phyloP scores from a whole-genome alignment of 257 asterid genomes.

The Lantana camara region DNA sequence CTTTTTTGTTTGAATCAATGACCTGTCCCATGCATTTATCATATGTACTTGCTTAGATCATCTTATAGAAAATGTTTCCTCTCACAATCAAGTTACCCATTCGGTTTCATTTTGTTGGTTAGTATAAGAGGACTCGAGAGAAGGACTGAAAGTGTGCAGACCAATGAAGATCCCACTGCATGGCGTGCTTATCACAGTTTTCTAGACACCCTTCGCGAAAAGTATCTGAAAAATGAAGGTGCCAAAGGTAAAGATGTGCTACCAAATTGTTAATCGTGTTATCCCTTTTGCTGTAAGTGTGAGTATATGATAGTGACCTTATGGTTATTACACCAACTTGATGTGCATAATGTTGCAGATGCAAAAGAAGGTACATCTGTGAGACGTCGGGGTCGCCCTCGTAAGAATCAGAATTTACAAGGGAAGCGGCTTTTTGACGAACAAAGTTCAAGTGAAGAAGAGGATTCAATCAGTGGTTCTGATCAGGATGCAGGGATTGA shows the following conservation, averaged over 20 bases:
- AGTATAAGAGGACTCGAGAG: constrained; percentile 72
- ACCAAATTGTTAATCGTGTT: constrained; percentile 4
- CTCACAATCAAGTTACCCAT: constrained; percentile 13
- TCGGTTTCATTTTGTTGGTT: constrained; percentile 21
- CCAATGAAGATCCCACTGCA: constrained; percentile 84
- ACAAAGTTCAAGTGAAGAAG: constrained; percentile 79
- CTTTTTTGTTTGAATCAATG: background rate
- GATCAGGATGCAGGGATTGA: constrained; percentile 66
- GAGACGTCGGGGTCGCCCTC: constrained; percentile 85
- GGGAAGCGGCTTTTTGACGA: constrained; percentile 87
- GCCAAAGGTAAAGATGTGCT: constrained; percentile 57
- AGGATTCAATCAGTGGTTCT: constrained; percentile 84
- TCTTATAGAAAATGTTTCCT: background rate
- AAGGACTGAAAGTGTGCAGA: constrained; percentile 66
- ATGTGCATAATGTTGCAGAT: constrained; percentile 47
- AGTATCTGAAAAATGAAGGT: constrained; percentile 71
- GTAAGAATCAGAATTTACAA: constrained; percentile 64
- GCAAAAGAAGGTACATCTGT: constrained; percentile 60
- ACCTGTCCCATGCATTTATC: background rate
- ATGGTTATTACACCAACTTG: constrained; percentile 13
- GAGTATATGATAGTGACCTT: background rate
- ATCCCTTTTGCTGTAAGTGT: background rate
- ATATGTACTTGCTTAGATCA: constrained; percentile 1
- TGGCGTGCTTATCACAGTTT: constrained; percentile 80
- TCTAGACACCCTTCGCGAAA: constrained; percentile 73